A percentile compares a stretch with the other conserved stretches of the same genome.
These are phyloP conservation scores for Ailanthus altissimus DNA, from an alignment of 345 rosid genomes.

Conservation along the genomic window DNA sequence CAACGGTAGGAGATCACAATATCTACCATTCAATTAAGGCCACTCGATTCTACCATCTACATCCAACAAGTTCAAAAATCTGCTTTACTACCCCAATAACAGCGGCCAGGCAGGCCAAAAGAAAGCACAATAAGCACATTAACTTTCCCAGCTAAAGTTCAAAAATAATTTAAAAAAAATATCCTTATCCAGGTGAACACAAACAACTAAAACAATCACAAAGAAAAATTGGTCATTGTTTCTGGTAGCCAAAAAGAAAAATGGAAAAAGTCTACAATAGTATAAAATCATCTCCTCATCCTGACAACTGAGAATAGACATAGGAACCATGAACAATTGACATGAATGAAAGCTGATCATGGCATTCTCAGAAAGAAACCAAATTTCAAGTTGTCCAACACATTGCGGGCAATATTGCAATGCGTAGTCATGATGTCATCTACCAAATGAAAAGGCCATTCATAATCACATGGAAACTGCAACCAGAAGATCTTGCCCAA, in stretches of 20 bases:
- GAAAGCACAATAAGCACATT: neutral
- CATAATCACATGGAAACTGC: neutral
- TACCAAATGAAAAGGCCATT: neutral
- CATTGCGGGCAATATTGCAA: neutral
- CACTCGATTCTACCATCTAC: too few species aligned
- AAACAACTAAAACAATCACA: neutral
- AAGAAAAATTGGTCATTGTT: neutral
- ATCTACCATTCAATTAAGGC: too few species aligned
- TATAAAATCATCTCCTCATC: neutral
- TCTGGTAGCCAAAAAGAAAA: neutral
- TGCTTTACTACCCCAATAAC: neutral
- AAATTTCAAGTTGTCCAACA: neutral
- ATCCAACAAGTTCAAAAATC: neutral
- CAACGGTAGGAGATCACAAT: too few species aligned
- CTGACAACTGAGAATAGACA: neutral
- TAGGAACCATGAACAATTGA: neutral
- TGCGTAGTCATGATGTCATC: neutral
- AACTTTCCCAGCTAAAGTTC: neutral
- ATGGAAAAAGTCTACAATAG: neutral
- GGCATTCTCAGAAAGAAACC: neutral
- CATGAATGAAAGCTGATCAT: neutral
- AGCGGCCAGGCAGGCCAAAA: neutral
- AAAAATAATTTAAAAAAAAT: too few species aligned
- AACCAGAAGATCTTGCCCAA: constrained; percentile 11
- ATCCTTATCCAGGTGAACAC: neutral